Evolutionary conservation across 1,284 basidiomycete genomes (phyloP), one percentile per base, ranked within the genome.

Genomic region (Grifola frondosa): DNA sequence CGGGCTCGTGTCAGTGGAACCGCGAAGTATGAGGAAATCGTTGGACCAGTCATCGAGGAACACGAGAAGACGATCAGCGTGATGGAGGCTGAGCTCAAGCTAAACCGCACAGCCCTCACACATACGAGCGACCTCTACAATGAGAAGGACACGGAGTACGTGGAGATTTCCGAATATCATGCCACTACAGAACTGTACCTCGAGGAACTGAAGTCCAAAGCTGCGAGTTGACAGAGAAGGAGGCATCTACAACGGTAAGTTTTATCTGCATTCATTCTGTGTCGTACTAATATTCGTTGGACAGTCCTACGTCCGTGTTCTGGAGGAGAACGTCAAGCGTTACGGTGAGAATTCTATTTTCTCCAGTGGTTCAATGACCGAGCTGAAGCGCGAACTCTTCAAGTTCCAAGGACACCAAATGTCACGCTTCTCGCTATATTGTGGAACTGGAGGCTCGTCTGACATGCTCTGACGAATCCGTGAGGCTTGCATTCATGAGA

Each of bases 11-110:
- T 80, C 30, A 80, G 78, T 16, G 81, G 78, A 30, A 82, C 83
- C 8, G 81, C 74, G 40, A 90, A 88, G 62, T 98, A 97, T 61
- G 90, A 96, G 58, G 88, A 93, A 62, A 95, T 96, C 42, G 93
- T 97, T 15, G 95, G 93, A 30, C 95, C 95, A 6, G 92, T 98
- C 55, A 97, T 98, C 42, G 86, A 95, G 63, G 95, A 98, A 70
- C 98, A 98, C 66, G 95, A 99, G 71, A 94, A 95, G 74, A 91
- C 93, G 1, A 94, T 98, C 52, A 83, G 85, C 32, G 86, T 91
- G 2, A 87, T 98, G 73, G 96, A 98, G 64, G 91, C 93, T 1
- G 89, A 97, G 63, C 77, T 97, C 37, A 91, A 81, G 54, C 74
- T 97, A 40, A 91, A 91, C 53, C 81, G 89, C 49, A 91, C 89